Percentiles rank a stretch among this genome's conserved stretches.
These are phyloP conservation scores for Isochrysis galbana DNA, from an alignment of 78 protist genomes.

Conservation along the genomic window DNA sequence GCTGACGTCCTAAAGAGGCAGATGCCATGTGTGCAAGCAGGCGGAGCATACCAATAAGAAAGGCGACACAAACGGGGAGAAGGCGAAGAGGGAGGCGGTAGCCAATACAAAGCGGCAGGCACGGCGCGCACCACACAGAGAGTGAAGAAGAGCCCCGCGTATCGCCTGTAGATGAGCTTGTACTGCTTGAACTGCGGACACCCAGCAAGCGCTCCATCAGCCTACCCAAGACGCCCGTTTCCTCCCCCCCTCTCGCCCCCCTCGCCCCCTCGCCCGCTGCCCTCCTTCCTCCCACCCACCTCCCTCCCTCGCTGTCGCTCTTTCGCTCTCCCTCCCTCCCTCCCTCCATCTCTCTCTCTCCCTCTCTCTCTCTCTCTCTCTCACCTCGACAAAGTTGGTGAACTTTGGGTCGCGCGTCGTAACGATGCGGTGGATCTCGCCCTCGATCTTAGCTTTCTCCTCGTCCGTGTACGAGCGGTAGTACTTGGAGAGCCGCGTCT, in stretches of 20 bases:
- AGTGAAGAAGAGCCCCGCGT: conserved; percentile 94
- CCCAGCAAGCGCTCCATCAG: no score
- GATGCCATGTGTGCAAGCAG: no score
- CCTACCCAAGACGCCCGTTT: not conserved
- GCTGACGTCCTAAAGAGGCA: conserved; percentile 19
- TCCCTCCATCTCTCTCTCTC: not conserved
- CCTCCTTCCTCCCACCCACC: not conserved
- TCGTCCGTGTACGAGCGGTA: conserved; percentile 90
- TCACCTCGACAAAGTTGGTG: conserved; percentile 95
- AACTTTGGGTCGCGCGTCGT: conserved; percentile 84
- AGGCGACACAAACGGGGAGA: not conserved
- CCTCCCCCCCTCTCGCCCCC: not conserved
- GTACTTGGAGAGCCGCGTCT: conserved; percentile 94
- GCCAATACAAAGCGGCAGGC: no score
- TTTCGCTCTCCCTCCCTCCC: no score
- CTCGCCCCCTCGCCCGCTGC: not conserved
- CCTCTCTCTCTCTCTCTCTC: no score
- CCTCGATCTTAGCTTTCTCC: conserved; percentile 83
- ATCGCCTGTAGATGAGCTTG: conserved; percentile 90
- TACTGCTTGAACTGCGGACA: conserved; percentile 32
- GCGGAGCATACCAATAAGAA: no score
- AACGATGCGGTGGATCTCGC: conserved; percentile 87
- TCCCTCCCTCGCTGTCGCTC: not conserved
- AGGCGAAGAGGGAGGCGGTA: not conserved
- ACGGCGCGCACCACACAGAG: conserved; percentile 79